Percentiles rank a stretch among this genome's conserved stretches.
Conservation (phyloP, 1,139 yeast species). For the Hanseniaspora uvarum region DNA sequence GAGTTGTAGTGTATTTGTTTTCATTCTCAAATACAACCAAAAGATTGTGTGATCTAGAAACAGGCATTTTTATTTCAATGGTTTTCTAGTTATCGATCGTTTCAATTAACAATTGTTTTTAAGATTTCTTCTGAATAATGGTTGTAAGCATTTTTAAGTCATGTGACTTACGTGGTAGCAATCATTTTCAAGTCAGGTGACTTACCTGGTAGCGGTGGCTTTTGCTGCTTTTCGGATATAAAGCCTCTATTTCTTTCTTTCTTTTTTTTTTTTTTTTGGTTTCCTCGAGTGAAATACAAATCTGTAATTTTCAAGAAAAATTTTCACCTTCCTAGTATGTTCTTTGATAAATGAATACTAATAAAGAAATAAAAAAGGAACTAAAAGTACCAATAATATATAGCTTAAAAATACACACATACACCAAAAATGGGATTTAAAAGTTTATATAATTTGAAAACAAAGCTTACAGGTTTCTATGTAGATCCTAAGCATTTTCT, state of each 20-base stretch:
- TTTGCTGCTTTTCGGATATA: too few relatives aligned
- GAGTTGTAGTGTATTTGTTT: constrained; percentile 5
- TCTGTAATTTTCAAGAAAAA: background rate
- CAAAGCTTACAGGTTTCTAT: background rate
- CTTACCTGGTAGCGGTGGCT: too few relatives aligned
- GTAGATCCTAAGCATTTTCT: background rate
- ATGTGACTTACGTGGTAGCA: too few relatives aligned
- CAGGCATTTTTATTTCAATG: background rate
- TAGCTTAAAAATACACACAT: background rate
- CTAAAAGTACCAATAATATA: background rate
- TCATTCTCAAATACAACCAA: constrained; percentile 4
- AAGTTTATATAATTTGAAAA: background rate
- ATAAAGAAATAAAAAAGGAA: background rate
- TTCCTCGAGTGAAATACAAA: too few relatives aligned
- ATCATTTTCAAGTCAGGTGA: too few relatives aligned
- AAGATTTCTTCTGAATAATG: too few relatives aligned
- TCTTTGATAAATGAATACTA: too few relatives aligned
- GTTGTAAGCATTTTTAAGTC: too few relatives aligned
- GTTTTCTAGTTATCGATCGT: background rate
- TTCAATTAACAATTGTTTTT: too few relatives aligned
- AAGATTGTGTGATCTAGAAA: background rate
- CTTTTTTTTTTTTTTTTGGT: background rate
- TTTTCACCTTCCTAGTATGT: background rate
- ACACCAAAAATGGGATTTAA: background rate
- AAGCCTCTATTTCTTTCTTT: too few relatives aligned